A percentile compares a stretch with the other conserved stretches of the same genome.
phyloP scores from a whole-genome alignment of 192 early-diverging fungal species.

The Borealophlyctis nickersoniae region DNA sequence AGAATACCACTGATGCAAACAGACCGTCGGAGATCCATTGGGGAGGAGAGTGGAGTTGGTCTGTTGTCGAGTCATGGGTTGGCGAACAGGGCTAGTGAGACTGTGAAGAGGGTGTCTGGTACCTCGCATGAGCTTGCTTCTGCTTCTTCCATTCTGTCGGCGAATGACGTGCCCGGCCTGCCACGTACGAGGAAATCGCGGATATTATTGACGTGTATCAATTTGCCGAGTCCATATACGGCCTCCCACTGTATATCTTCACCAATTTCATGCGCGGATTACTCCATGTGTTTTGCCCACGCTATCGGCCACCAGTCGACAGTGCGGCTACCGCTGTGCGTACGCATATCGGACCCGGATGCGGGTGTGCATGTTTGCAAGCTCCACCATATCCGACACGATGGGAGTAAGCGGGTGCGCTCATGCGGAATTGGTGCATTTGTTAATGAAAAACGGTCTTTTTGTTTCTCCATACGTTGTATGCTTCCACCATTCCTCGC shows the following conservation, averaged over 20 bases:
- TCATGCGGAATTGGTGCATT: slow-evolving; percentile 38
- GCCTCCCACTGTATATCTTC: slow-evolving; percentile 45
- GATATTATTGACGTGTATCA: slow-evolving; percentile 34
- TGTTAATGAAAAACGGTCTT: slow-evolving; percentile 36
- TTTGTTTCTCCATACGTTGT: slow-evolving; percentile 48
- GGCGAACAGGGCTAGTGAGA: neutral
- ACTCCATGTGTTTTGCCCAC: slow-evolving; percentile 33
- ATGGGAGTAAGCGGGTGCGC: slow-evolving; percentile 10
- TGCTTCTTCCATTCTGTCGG: neutral
- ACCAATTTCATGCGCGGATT: slow-evolving; percentile 32
- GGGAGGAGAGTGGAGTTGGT: neutral
- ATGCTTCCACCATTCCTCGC: slow-evolving; percentile 38
- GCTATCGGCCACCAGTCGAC: slow-evolving; percentile 12
- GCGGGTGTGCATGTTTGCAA: too few relatives aligned
- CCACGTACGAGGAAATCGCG: slow-evolving; percentile 16
- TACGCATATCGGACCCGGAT: slow-evolving; percentile 19
- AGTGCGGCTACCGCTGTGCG: slow-evolving; percentile 22
- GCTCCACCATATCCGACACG: slow-evolving; percentile 22
- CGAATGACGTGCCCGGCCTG: neutral
- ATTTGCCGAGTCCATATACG: slow-evolving; percentile 49
- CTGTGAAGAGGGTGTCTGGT: neutral
- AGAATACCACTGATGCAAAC: neutral
- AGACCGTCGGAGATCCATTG: neutral
- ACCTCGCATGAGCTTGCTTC: neutral
- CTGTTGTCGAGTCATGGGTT: neutral